Evolutionary conservation across 208 protist species (phyloP), one percentile per base, ranked within the genome.

Genomic region (Crithidia bombi): DNA sequence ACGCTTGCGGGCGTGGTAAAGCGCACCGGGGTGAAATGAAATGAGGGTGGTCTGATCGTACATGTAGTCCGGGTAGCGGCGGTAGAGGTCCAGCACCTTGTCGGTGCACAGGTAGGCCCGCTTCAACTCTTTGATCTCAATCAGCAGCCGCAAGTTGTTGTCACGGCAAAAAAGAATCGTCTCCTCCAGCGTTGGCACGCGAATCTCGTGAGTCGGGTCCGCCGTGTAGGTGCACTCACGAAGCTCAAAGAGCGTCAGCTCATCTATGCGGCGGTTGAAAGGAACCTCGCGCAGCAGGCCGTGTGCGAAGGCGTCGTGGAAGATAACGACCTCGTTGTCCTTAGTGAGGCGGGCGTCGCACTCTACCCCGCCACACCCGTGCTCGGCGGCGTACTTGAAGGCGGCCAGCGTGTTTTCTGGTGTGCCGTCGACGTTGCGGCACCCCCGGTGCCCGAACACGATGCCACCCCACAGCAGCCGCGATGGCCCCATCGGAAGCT

Each of bases 401-500:
- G 92, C 90, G n/a, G 81, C 76, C 23, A 97, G 65, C 23, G 92
- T 96, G 73, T 97, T 97, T 73, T 97, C 90, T 1, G 90, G 90
- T 11, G 88, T 86, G 17, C 84, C 85, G 3, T 65, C 74, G 23
- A 95, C 82, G 30, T 70, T 47, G 25, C 90, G 75, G 78, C 90
- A 94, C 54, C 92, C 92, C 58, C 92, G 89, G 67, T 97, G 92
- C n/a, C 92, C 92, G 75, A 97, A 94, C 51, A 96, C 91, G 23
- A 73, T 71, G 57, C 69, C 80, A 32, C 85, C 82, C 91, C 91
- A 96, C 36, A 80, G 69, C 54, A 94, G 71, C 17, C 91, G 84
- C 12, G 80, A 81, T 12, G 91, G 91, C 1, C 91, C 91, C 47
- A 82, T 78, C 4, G 88, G 87, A 33, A 96, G 85, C 69, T 91